Conservation (phyloP, 2,329 filamentous ascomycete species). For the Curvularia eragrostidis region DNA sequence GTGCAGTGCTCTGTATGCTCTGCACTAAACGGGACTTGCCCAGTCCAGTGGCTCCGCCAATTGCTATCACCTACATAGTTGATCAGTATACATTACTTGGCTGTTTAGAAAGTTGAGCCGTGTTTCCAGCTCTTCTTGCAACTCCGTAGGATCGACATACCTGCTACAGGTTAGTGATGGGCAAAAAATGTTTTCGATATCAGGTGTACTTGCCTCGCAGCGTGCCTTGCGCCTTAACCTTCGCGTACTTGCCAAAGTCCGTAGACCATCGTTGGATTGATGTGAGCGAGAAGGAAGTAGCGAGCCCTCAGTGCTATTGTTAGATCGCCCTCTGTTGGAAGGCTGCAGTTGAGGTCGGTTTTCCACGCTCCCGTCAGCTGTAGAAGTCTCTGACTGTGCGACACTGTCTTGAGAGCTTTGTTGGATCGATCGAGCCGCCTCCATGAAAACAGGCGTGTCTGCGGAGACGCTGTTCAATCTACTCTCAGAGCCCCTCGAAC, state of each 20-base stretch:
- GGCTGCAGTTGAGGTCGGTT: slow-evolving; percentile 30
- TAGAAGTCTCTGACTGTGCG: slow-evolving; percentile 33
- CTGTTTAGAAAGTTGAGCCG: not conserved
- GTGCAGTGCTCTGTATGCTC: slow-evolving; percentile 63
- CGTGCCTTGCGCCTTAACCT: slow-evolving; percentile 61
- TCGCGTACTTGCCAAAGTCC: slow-evolving; percentile 41
- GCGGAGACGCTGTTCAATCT: slow-evolving; percentile 47
- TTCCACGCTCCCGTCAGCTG: slow-evolving; percentile 31
- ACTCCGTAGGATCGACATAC: not conserved
- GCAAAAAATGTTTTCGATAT: not conserved
- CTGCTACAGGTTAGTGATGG: not conserved
- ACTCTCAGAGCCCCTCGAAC: slow-evolving; percentile 61
- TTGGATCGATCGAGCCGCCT: slow-evolving; percentile 33
- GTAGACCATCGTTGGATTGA: slow-evolving; percentile 35
- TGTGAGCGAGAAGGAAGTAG: slow-evolving; percentile 34
- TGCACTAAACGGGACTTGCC: slow-evolving; percentile 68
- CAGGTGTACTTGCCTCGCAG: slow-evolving; percentile 52
- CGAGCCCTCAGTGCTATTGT: slow-evolving; percentile 42
- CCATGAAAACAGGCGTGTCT: slow-evolving; percentile 34
- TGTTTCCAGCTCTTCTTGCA: too few relatives aligned
- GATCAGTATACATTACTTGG: not conserved
- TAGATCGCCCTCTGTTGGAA: slow-evolving; percentile 33
- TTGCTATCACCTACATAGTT: slow-evolving; percentile 56
- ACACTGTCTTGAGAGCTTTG: slow-evolving; percentile 43
- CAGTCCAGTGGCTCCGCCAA: slow-evolving; percentile 63